Base-by-base conservation (phyloP, 164 flowering plant species). In the Malania oleifera region DNA sequence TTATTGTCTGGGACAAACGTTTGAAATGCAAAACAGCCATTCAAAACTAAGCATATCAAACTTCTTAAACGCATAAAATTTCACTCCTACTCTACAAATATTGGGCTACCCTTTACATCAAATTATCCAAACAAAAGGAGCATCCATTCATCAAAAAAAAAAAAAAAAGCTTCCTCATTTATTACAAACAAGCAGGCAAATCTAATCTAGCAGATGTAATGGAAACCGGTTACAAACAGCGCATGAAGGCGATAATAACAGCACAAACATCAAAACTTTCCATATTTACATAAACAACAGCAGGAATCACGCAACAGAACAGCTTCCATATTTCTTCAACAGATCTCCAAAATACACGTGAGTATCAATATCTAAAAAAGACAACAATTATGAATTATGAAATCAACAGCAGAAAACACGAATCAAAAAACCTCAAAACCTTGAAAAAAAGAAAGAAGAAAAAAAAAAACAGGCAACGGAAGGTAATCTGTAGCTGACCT, bases 1-100 rank as follows among this genome's bases (percentile, higher is more conserved):
- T 12, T 68, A 23, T 43, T 47, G 63, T 57, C 79, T 78, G 81
- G 63, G 68, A 59, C 26, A 52, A 65, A 39, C 11, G 23, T 43
- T 54, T 40, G 31, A 48, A 18, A 5, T 19, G 55, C 18, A 27
- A 41, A 52, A 35, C 31, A 22, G 7, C 9, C 9, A 52, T 20
- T 9, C 9, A 47, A 47, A 14, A 34, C 34, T 23, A 29, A 35
- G 57, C 4, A 18, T 2, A 38, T 45, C 63, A 60, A 56, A 7
- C 20, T 43, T 34, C n/a, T 12, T 18, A 5, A 39, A 43, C 0
- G 12, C 7, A 4, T 3, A 43, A 4, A 43, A 5, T 43, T 43
- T n/a, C 46, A 43, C 5, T 17, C 9, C 1, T 14, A 43, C 5
- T 18, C 19, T 17, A 43, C 1, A 43, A n/a, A 4, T 5, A 43